Base-by-base conservation (phyloP, 2,329 filamentous ascomycete species). In the Cercospora berteroae region DNA sequence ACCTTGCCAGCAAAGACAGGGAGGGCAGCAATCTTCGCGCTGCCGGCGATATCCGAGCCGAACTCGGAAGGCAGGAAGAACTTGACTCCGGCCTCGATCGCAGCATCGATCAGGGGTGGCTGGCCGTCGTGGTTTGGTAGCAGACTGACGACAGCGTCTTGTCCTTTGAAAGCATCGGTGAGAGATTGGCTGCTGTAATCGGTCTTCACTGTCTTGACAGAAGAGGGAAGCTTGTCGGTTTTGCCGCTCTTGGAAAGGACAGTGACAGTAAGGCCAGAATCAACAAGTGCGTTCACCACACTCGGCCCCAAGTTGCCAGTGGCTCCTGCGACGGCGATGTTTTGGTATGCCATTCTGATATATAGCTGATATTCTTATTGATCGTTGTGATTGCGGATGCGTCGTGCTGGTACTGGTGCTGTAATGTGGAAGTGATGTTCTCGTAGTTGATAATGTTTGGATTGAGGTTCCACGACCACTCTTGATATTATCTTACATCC, bases 221-320 rank as follows among this genome's bases (percentile, higher is more conserved):
- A 80, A 0, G 72, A 70, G 4, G 81, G 82, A 2, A 85, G 76
- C 0, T 69, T 78, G 63, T 72, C 74, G 3, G 74, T 81, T 67
- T 83, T 83, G 29, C 79, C 48, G n/a, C 80, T 9, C 67, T 65
- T 60, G 82, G 81, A 82, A 33, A 87, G 74, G 63, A 81, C 81
- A 1, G 84, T 86, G 65, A 87, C 71, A 52, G 69, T 71, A 70
- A 79, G 77, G 10, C 77, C 77, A 13, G 76, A 72, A 2, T 79
- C 72, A 42, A 82, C 74, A 52, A 85, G 81, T 3, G 77, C 77
- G 12, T 79, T 68, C 33, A 84, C 72, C 31, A 84, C 73, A 10
- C 76, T 70, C 4, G 77, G 76, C 2, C 82, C 82, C 10, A 83
- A 76, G 64, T 81, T 81, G 39, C 82, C 82, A 10, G 74, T 74